Evolutionary conservation across 352 stramenopile genomes (phyloP).

Genomic region (Pythium periplocum): DNA sequence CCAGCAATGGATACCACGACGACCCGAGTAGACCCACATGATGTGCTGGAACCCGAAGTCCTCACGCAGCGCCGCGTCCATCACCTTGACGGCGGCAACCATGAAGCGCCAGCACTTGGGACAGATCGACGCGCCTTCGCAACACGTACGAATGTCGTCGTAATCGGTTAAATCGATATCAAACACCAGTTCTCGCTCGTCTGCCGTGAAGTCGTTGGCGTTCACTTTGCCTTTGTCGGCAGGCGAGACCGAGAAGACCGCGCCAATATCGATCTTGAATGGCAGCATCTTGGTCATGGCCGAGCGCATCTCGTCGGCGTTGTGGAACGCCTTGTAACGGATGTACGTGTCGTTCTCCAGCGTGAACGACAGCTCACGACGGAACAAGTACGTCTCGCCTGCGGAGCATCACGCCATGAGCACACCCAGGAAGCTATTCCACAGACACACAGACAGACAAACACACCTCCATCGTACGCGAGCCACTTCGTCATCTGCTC

Average conservation of each 20-base stretch:
- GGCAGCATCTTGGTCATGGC: conserved; percentile 92
- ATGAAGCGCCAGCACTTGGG: conserved; percentile 98
- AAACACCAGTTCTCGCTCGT: conserved; percentile 98
- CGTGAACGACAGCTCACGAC: conserved; percentile 98
- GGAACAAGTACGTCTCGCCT: conserved; percentile 80
- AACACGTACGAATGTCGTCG: conserved; percentile 97
- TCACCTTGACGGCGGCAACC: conserved; percentile 94
- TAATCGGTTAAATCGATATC: conserved; percentile 99
- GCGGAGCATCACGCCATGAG: background rate
- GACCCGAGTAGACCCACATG: conserved; percentile 98
- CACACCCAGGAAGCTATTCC: too few relatives aligned
- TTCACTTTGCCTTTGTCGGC: conserved; percentile 86
- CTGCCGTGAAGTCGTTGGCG: conserved; percentile 82
- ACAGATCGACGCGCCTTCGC: conserved; percentile 88
- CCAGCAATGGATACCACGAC: conserved; percentile 99
- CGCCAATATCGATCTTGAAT: conserved; percentile 99
- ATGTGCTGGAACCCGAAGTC: conserved; percentile 99
- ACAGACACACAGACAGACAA: background rate
- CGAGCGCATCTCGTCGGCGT: conserved; percentile 78
- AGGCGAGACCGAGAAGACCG: conserved; percentile 90
- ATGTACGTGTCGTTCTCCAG: conserved; percentile 99
- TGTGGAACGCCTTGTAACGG: conserved; percentile 95
- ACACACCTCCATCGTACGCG: conserved; percentile 68
- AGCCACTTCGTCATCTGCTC: conserved; percentile 83
- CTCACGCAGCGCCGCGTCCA: conserved; percentile 87